phyloP scores from a whole-genome alignment of 768 basidiomycete species.

The Tricholoma terreum region DNA sequence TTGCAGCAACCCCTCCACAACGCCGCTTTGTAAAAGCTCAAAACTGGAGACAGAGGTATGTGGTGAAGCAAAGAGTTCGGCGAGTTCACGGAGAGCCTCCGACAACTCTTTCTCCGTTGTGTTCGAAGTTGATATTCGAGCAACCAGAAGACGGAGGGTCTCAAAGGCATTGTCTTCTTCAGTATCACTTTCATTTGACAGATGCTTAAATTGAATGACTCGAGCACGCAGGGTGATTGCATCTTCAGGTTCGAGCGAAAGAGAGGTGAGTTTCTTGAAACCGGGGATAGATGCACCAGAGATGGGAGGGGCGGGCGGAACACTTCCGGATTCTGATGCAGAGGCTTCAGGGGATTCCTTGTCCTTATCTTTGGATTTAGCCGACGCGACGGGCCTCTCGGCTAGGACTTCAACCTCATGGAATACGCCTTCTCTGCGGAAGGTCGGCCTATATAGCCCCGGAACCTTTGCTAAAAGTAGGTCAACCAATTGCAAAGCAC shows the following conservation, averaged over 20 bases:
- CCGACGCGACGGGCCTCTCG: slow-evolving; percentile 53
- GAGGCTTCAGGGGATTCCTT: slow-evolving; percentile 31
- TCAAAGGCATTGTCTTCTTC: slow-evolving; percentile 63
- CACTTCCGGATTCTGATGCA: slow-evolving; percentile 38
- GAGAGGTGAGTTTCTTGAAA: slow-evolving; percentile 66
- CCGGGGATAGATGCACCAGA: slow-evolving; percentile 52
- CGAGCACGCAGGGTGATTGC: slow-evolving; percentile 89
- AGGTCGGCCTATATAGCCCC: slow-evolving; percentile 79
- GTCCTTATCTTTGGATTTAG: slow-evolving; percentile 48
- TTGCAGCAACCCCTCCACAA: slow-evolving; percentile 81
- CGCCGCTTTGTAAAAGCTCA: slow-evolving; percentile 90
- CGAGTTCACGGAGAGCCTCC: slow-evolving; percentile 69
- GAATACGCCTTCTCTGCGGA: slow-evolving; percentile 94
- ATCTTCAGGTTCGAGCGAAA: slow-evolving; percentile 81
- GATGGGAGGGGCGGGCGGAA: slow-evolving; percentile 31
- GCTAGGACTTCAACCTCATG: slow-evolving; percentile 88
- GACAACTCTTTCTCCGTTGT: slow-evolving; percentile 62
- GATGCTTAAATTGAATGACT: slow-evolving; percentile 81
- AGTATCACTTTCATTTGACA: slow-evolving; percentile 52
- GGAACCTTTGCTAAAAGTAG: slow-evolving; percentile 83
- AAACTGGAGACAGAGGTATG: slow-evolving; percentile 89
- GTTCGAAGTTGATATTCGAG: slow-evolving; percentile 51
- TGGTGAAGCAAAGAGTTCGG: slow-evolving; percentile 72
- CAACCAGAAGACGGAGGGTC: slow-evolving; percentile 61
- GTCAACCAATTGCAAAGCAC: slow-evolving; percentile 91